Percentiles rank a stretch among this genome's conserved stretches.
phyloP scores from a whole-genome alignment of 306 rosid species.

The Fragaria nilgerrensis region DNA sequence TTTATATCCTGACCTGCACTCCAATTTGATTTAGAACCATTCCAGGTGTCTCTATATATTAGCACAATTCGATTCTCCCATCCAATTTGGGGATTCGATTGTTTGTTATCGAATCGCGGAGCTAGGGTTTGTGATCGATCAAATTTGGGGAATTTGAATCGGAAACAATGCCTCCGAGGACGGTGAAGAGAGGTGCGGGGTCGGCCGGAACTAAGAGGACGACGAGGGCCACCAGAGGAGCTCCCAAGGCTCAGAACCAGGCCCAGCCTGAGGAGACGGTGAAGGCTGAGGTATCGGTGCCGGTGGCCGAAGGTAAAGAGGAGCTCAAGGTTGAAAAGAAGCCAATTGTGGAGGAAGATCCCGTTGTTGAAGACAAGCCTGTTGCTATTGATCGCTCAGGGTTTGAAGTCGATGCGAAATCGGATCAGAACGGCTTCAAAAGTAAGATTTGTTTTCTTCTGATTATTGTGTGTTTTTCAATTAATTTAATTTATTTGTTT shows the following conservation, averaged over 20 bases:
- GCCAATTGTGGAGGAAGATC: conserved; percentile 34
- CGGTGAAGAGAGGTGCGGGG: conserved; percentile 75
- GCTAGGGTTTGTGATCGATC: background rate
- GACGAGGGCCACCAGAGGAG: conserved; percentile 50
- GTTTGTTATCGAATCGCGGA: background rate
- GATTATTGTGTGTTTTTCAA: background rate
- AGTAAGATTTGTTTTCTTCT: conserved; percentile 41
- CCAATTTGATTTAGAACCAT: background rate
- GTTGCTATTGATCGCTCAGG: conserved; percentile 26
- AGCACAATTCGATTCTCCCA: background rate
- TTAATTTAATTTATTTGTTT: background rate
- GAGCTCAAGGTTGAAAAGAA: conserved; percentile 41
- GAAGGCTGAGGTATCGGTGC: conserved; percentile 26
- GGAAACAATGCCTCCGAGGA: conserved; percentile 73
- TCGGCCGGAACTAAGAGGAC: conserved; percentile 60
- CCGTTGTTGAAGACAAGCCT: conserved; percentile 28
- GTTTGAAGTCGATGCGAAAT: conserved; percentile 20
- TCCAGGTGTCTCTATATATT: background rate
- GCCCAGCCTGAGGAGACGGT: conserved; percentile 29
- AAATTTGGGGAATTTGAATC: background rate
- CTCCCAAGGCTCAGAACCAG: conserved; percentile 56
- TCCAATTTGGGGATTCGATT: background rate
- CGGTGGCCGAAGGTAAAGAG: conserved; percentile 32
- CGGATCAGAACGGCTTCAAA: conserved; percentile 39
- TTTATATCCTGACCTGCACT: background rate